A percentile compares a stretch with the other conserved stretches of the same genome.
phyloP scores from a whole-genome alignment of 2,329 filamentous ascomycete species.

The Penicillium sp. region DNA sequence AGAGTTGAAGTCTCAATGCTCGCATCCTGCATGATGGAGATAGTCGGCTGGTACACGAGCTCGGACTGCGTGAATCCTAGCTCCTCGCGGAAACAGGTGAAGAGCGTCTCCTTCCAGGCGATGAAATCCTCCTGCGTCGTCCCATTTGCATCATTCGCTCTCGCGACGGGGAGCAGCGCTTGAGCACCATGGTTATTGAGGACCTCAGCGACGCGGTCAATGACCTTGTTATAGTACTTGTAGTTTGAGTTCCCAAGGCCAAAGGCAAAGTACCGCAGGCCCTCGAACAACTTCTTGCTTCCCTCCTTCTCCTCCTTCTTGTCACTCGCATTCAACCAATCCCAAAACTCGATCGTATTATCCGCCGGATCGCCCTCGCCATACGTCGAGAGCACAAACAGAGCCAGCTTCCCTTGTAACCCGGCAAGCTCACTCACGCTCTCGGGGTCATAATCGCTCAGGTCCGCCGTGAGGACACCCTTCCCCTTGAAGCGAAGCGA shows the following conservation, averaged over 20 bases:
- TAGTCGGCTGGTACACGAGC: conserved; percentile 84
- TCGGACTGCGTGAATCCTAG: conserved; percentile 87
- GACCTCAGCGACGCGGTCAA: conserved; percentile 79
- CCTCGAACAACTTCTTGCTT: conserved; percentile 68
- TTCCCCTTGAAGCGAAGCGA: conserved; percentile 73
- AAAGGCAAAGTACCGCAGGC: conserved; percentile 80
- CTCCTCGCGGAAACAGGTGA: conserved; percentile 73
- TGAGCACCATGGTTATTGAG: conserved; percentile 76
- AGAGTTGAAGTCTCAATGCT: conserved; percentile 75
- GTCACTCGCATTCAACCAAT: conserved; percentile 70
- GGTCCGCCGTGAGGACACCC: conserved; percentile 89
- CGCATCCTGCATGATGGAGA: conserved; percentile 73
- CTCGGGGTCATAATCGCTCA: conserved; percentile 92
- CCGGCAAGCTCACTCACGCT: conserved; percentile 80
- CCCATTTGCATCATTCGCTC: conserved; percentile 90
- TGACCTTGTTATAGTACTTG: conserved; percentile 95
- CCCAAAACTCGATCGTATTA: conserved; percentile 87
- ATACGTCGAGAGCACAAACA: conserved; percentile 92
- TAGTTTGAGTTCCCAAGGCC: conserved; percentile 96
- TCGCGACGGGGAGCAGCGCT: conserved; percentile 78
- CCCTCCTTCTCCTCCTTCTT: conserved; percentile 57
- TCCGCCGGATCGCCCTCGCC: conserved; percentile 96
- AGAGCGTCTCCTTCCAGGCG: conserved; percentile 96
- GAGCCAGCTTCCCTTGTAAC: conserved; percentile 71
- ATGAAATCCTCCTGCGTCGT: conserved; percentile 97